Base-by-base conservation (phyloP, 2,329 filamentous ascomycete genomes). In the Aaosphaeria pasadenensis region DNA sequence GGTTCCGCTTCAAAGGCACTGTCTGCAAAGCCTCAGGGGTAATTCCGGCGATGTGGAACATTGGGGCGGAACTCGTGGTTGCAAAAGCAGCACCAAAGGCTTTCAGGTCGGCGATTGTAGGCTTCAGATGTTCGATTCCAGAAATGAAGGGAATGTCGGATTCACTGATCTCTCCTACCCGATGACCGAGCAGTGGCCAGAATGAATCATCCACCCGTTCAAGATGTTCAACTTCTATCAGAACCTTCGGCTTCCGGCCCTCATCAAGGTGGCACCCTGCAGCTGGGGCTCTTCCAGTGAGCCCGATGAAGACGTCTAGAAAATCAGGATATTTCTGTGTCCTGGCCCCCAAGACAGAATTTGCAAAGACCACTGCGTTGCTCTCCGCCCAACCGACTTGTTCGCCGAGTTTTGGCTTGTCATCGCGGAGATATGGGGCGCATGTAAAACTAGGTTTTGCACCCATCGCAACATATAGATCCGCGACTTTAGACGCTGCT, bases 271-370 rank as follows among this genome's bases (percentile, higher is more conserved):
- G 64, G 13, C 62, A 53, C 0, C 63, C 64, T 0, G 59, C 62
- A 11, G 51, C 36, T 0, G 69, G 68, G 0, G 66, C 65, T 5
- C 70, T 59, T 1, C 75, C 74, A 0, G 74, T 76, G 41, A 77
- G 46, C 0, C 73, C 74, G 33, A 76, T 73, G 38, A 61, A 69
- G 5, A 75, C 63, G 31, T 77, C 74, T 2, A 77, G 60, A 33
- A 71, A 73, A 44, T 77, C 74, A 0, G 75, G 75, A 47, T 74
- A 76, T 47, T 77, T 77, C 46, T 70, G 65, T 1, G 74, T 77
- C 17, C 64, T 63, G 0, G 74, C 73, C 0, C 73, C 74, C 0
- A 77, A 63, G 0, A 77, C 70, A 46, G 73, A 77, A 39, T 77
- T 77, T 1, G 74, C 72, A 47, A 66, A 77, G 0, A 76, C 69